Base-by-base conservation (phyloP, 306 rosid species). In the Vigna hirtella region DNA sequence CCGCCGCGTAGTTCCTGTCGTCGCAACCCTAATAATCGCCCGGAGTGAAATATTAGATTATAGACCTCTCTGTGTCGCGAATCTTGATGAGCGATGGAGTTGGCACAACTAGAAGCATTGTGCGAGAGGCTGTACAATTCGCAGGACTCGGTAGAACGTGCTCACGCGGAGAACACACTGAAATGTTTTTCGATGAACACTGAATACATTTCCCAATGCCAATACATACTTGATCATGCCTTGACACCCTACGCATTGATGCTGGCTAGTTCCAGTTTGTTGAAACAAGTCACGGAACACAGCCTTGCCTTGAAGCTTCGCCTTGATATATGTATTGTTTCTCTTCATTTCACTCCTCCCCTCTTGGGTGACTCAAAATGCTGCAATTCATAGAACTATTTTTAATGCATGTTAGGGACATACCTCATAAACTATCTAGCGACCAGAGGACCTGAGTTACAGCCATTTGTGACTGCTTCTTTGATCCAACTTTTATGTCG, bases 91-190 rank as follows among this genome's bases (percentile, higher is more conserved):
- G 5, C 77, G 66, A 86, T 86, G 89, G 89, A 86, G 89, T 76
- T 87, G 81, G 90, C 88, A 16, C 90, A 87, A 47, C 83, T 87
- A 9, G 90, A 87, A 82, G 86, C 83, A n/a, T 76, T 87, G 81
- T 87, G 90, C 18, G 90, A 87, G 64, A 82, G 90, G 81, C 90
- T 87, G 3, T 87, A 87, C 79, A 87, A 87, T 72, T 87, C 90
- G n/a, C 90, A 87, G 77, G 90, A 87, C 71, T 84, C 90, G 20
- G 86, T 87, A 65, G 90, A 87, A 73, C 80, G 90, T 4, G 88
- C 88, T 82, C 90, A 84, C 36, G 90, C 90, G 45, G 90, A 87
- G 86, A 87, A 82, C 74, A 87, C 90, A 24, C 67, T 84, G 70
- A 87, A 84, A 72, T 84, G 88, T 73, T 87, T 87, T 70, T 87